Base-by-base conservation (phyloP, 768 basidiomycete species). In the Suillus placidus region DNA sequence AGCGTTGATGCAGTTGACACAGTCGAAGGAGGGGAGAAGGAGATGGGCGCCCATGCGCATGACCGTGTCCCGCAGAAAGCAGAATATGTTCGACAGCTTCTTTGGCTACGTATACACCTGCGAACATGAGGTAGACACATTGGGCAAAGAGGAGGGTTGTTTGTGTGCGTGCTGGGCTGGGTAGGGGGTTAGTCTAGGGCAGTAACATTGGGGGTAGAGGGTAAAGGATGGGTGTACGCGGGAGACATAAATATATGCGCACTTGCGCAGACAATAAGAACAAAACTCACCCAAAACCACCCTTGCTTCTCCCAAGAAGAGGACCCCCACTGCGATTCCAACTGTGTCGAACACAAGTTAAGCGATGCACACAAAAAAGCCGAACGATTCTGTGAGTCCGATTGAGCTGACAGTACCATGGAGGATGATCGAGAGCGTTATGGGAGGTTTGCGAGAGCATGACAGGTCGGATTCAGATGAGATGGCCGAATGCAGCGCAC, bases 271-370 rank as follows among this genome's bases (percentile, higher is more conserved):
- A 20, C 35, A 30, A 35, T 43, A 26, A 51, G 23, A 51, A 16
- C 26, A 30, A 79, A 79, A 74, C 91, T 78, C 71, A 95, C 89
- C 85, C 92, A 71, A 81, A 95, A 71, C 81, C 77, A 64, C 81
- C 76, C 30, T 79, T 70, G 18, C 72, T 35, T 30, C 67, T 71
- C 12, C 58, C 67, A 57, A 71, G 23, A 76, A 66, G 8, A 74
- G 64, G 8, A 64, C 68, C 40, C 77, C 81, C 30, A 90, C 57
- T 6, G 75, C 23, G 75, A 97, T 85, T 0, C 96, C 96, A 67
- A 95, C 81, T 4, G 95, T 86, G 74, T 99, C 97, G 73, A 98
- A 99, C 2, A 98, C 95, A 30, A 97, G n/a, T n/a, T n/a, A n/a
- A n/a, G n/a, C n/a, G n/a, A n/a, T n/a, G n/a, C n/a, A n/a, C n/a